Evolutionary conservation across 2,329 filamentous ascomycete species (phyloP).

Genomic region (Parastagonospora avenae): DNA sequence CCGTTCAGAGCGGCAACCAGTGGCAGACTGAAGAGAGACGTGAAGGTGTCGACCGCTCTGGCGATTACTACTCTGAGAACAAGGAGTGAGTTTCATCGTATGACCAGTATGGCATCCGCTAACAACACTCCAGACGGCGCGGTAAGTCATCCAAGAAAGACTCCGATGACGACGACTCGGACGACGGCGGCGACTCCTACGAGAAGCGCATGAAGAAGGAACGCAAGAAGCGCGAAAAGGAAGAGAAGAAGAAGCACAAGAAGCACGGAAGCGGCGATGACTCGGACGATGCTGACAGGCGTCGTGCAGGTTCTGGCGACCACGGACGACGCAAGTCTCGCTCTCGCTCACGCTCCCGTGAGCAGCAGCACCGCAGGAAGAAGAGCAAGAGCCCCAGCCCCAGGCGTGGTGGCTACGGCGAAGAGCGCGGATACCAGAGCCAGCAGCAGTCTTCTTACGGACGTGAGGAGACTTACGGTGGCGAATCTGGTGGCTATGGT

Average conservation of each 20-base stretch:
- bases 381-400: slow-evolving; percentile 23
- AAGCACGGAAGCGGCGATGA: slow-evolving; percentile 16
- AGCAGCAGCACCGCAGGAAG: slow-evolving; percentile 21
- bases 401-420: slow-evolving; percentile 29
- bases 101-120: slow-evolving; percentile 1
- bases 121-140: slow-evolving; percentile 32
- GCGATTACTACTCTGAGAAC: slow-evolving; percentile 50
- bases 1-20: slow-evolving; percentile 52
- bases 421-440: slow-evolving; percentile 29
- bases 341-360: slow-evolving; percentile 17
- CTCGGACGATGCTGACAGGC: slow-evolving; percentile 26
- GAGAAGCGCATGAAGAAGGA: slow-evolving; percentile 26
- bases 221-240: slow-evolving; percentile 27
- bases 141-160: slow-evolving; percentile 49
- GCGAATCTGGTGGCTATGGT: neutral
- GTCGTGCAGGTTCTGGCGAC: slow-evolving; percentile 21
- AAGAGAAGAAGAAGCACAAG: slow-evolving; percentile 24
- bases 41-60: slow-evolving; percentile 44
- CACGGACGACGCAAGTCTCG: slow-evolving; percentile 14
- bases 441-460: slow-evolving; percentile 11
- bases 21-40: slow-evolving; percentile 46
- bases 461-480: slow-evolving; percentile 9
- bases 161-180: slow-evolving; percentile 41
- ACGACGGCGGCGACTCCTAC: slow-evolving; percentile 36
- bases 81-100: slow-evolving; percentile 40